Evolutionary conservation across 257 asterid genomes (phyloP), one percentile per base, ranked within the genome.

Genomic region (Scutellaria barbata): DNA sequence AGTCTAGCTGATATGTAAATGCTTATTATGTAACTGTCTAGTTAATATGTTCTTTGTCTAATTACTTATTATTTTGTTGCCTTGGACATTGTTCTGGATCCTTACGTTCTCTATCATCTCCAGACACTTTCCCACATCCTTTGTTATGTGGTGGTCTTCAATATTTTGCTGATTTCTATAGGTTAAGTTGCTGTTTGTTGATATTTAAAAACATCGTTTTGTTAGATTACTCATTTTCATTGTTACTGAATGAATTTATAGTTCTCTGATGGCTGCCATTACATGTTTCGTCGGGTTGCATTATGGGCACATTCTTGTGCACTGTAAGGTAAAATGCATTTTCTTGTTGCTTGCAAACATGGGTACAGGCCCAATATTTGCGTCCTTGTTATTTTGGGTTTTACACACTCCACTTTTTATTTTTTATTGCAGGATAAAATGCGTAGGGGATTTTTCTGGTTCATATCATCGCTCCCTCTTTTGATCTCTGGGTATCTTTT

Each of bases 211-310:
- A 63, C 59, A 14, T 54, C 51, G 64, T 42, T 73, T 68, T 58
- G 58, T 63, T 22, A 20, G 40, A 18, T 56, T 60, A 55, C 61
- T 68, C 45, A 66, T 57, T 60, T 74, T 42, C 65, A 63, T 75
- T 77, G 73, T 72, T 66, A 9, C 65, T 74, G 75, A 45, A 70
- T 73, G 41, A 68, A 71, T 82, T 60, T 68, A 50, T 77, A 92
- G 98, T 81, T 92, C 98, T 71, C 63, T 88, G 85, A 89, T 89
- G 96, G 96, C 96, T 67, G 86, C 94, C 73, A 82, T 92, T 75
- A 89, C 98, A 57, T 89, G 95, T 71, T 84, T 92, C 68, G 66
- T 82, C 45, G 98, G 98, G 76, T 81, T 92, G 85, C 96, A 92
- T 77, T 86, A 77, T 56, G 98, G 98, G 37, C 98, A 92, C 83